phyloP scores from a whole-genome alignment of 768 basidiomycete genomes.

The Lactarius tabidus region DNA sequence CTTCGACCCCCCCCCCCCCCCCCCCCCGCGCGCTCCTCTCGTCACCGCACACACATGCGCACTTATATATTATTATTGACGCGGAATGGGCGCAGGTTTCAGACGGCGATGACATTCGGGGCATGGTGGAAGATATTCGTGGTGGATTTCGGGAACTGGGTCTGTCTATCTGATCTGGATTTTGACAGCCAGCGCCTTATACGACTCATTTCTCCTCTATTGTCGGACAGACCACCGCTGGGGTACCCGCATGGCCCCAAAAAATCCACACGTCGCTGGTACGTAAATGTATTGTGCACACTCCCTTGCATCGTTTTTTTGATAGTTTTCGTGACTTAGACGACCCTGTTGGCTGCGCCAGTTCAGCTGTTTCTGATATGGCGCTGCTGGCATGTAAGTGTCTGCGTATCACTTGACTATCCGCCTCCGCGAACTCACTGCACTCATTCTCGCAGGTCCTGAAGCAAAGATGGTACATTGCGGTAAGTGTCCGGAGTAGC shows the following conservation, averaged over 20 bases:
- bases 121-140: constrained; percentile 28
- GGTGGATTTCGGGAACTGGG: constrained; percentile 30
- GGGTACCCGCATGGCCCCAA: constrained; percentile 8
- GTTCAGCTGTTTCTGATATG: constrained; percentile 31
- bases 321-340: constrained; percentile 14
- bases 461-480: constrained; percentile 1
- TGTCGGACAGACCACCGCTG: neutral
- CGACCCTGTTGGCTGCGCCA: constrained; percentile 28
- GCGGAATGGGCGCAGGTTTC: constrained; percentile 19
- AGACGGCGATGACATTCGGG: constrained; percentile 27
- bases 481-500: neutral
- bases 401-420: neutral
- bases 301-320: neutral
- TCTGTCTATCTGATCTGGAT: neutral
- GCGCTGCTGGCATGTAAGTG: constrained; percentile 31
- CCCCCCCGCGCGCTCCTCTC: too few species aligned
- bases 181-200: neutral
- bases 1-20: too few species aligned
- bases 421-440: neutral
- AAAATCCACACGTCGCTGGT: constrained; percentile 14
- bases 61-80: neutral
- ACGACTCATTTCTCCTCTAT: neutral
- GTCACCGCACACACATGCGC: too few species aligned
- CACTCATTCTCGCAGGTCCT: neutral
- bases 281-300: neutral